Percentiles rank a stretch among this genome's conserved stretches.
Conservation (phyloP, 2,329 filamentous ascomycete genomes). For the Aspergillus carbonarius region DNA sequence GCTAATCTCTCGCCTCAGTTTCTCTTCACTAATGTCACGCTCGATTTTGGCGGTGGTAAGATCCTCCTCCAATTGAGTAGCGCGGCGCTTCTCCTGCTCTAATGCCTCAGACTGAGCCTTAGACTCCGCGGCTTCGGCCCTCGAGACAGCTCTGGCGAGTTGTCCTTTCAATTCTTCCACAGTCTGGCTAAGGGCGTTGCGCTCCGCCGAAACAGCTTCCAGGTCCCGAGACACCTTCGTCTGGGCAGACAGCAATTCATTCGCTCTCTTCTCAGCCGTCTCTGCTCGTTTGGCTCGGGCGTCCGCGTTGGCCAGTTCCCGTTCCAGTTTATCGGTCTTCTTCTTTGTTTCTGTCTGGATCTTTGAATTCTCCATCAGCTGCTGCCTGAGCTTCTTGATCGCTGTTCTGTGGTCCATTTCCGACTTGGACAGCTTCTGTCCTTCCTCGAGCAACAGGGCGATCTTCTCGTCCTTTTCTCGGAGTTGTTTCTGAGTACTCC, state of each 20-base stretch:
- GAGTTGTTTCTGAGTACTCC: conserved; percentile 72
- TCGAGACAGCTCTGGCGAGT: conserved; percentile 64
- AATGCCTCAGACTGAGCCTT: conserved; percentile 67
- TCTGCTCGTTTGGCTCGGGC: conserved; percentile 63
- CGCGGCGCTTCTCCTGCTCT: conserved; percentile 61
- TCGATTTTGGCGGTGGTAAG: conserved; percentile 69
- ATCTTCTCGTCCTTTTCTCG: conserved; percentile 91
- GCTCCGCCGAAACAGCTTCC: conserved; percentile 61
- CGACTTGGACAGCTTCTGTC: conserved; percentile 78
- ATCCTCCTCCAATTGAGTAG: conserved; percentile 60
- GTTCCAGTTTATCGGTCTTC: conserved; percentile 61
- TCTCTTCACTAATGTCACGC: conserved; percentile 71
- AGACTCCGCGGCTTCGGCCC: conserved; percentile 65
- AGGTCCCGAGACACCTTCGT: conserved; percentile 57
- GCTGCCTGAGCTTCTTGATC: conserved; percentile 72
- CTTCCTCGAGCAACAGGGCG: conserved; percentile 85
- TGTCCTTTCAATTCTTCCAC: conserved; percentile 70
- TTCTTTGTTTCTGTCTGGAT: conserved; percentile 50
- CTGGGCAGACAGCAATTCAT: conserved; percentile 55
- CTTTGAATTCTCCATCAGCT: conserved; percentile 54
- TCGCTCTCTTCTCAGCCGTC: conserved; percentile 56
- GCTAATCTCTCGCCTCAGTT: conserved; percentile 65
- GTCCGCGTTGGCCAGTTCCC: conserved; percentile 48
- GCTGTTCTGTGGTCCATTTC: conserved; percentile 81
- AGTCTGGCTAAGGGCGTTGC: conserved; percentile 61